These are phyloP conservation scores for Cytospora leucostoma DNA, from an alignment of 2,329 filamentous ascomycete species.

Conservation along the genomic window DNA sequence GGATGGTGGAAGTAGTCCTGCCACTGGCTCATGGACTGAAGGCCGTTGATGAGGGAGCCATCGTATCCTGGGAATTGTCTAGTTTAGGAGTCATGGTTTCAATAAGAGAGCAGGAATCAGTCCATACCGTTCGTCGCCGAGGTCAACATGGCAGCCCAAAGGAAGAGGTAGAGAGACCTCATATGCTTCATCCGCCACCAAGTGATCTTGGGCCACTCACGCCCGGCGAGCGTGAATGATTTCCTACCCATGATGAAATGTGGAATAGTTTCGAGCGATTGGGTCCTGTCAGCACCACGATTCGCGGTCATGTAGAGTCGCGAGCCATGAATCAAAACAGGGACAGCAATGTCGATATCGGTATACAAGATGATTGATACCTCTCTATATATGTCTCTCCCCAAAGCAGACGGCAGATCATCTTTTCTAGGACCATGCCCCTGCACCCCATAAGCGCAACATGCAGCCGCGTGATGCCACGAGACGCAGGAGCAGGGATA, in stretches of 20 bases:
- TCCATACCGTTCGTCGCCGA: slow-evolving; percentile 40
- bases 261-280: not conserved
- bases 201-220: slow-evolving; percentile 34
- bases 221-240: slow-evolving; percentile 32
- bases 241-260: slow-evolving; percentile 29
- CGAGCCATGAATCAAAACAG: not conserved
- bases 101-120: no score
- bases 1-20: slow-evolving; percentile 38
- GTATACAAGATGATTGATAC: not conserved
- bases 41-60: slow-evolving; percentile 48
- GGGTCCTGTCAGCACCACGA: not conserved
- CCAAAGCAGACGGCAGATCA: not conserved
- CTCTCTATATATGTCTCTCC: slow-evolving; percentile 13
- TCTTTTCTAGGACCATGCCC: slow-evolving; percentile 1
- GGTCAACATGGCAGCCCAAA: slow-evolving; percentile 39
- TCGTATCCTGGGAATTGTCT: slow-evolving; percentile 38
- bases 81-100: not conserved
- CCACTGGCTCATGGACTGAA: slow-evolving; percentile 49
- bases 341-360: not conserved
- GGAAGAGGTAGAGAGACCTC: slow-evolving; percentile 37
- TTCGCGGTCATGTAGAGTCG: not conserved
- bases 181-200: slow-evolving; percentile 38
- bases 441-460: not conserved
- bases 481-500: not conserved
- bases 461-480: slow-evolving; percentile 1